Percentiles rank a stretch among this genome's conserved stretches.
Evolutionary conservation across 2,329 filamentous ascomycete species (phyloP).

Genomic region (Trichoderma harzianum): DNA sequence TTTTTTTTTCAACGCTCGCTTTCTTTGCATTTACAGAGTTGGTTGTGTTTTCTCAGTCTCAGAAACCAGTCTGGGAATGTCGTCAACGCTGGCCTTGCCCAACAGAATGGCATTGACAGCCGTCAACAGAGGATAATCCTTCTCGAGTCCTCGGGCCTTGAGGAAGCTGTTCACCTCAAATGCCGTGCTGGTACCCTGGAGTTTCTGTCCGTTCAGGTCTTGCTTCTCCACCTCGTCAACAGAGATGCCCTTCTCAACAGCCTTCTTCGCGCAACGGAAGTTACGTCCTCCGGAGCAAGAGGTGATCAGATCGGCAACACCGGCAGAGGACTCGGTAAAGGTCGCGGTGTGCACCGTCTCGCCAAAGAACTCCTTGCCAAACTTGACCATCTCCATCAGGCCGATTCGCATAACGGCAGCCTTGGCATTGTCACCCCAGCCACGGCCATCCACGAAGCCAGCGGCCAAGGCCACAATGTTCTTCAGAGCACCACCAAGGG

Average conservation of each 20-base stretch:
- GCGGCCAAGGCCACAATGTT: conserved; percentile 94
- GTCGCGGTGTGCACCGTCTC: conserved; percentile 76
- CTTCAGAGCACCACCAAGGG: conserved; percentile 89
- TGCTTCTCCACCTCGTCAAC: conserved; percentile 85
- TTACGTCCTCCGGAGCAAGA: conserved; percentile 90
- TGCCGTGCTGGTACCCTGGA: conserved; percentile 91
- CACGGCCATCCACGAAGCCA: conserved; percentile 90
- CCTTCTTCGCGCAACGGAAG: conserved; percentile 88
- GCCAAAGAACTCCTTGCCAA: conserved; percentile 89
- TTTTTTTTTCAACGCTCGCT: not conserved
- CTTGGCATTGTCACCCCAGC: conserved; percentile 98
- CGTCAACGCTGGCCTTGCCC: conserved; percentile 71
- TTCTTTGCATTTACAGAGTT: not conserved
- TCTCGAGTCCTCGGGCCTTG: conserved; percentile 70
- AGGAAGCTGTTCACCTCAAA: conserved; percentile 89
- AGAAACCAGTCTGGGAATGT: conserved; percentile 70
- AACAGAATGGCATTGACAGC: conserved; percentile 79
- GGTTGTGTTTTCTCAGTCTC: not conserved
- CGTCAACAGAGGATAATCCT: conserved; percentile 88
- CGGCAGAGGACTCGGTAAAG: conserved; percentile 95
- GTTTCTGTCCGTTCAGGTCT: conserved; percentile 93
- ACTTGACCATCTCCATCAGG: conserved; percentile 93
- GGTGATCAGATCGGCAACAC: conserved; percentile 93
- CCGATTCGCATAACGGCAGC: conserved; percentile 98
- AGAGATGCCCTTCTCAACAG: conserved; percentile 71